Evolutionary conservation across 192 early-diverging fungal species (phyloP), one percentile per base, ranked within the genome.

Genomic region (Linnemannia schmuckeri): DNA sequence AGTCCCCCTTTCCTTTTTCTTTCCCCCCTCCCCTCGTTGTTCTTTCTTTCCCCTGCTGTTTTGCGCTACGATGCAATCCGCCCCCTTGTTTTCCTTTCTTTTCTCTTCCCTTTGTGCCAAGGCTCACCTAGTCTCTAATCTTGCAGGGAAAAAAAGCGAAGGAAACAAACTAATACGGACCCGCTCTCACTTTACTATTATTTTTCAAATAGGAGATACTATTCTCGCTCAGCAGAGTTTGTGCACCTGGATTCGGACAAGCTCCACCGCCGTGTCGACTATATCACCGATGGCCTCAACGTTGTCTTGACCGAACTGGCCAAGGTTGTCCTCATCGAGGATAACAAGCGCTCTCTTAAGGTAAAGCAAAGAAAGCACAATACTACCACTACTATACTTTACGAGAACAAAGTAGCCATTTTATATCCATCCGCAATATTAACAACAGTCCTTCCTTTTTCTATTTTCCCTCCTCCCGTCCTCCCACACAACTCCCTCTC

Each of bases 241-340:
- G 44, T 87, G 57, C 79, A 81, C 33, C 35, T 87, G 7, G 79
- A 87, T 24, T 37, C 85, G 1, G 79, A 87, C 13, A 68, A 72
- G 18, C 40, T 87, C 17, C 85, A 78, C 41, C 79, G 85, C 24
- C 41, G 80, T 3, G 79, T 87, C 30, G 80, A 80, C 24, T 78
- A 75, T 54, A 40, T 78, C 8, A 87, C 85, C 27, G 85, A 87
- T 75, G 85, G 79, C n/a, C 44, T 87, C 49, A 87, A 87, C 40
- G 85, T 87, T 7, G 42, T 87, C 68, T 41, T 87, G 46, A 87
- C 85, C 22, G 85, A 81, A 63, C 68, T 87, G 27, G 85, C 85
- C 49, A 87, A 87, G 37, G 79, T 87, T 15, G 76, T 87, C 15
- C 69, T 87, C 1, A 74, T 87, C 35, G 79, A 87, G 41, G 80